Percentiles rank a stretch among this genome's conserved stretches.
These are phyloP conservation scores for Pleurotus tuoliensis DNA, from an alignment of 768 basidiomycete species.

Conservation along the genomic window DNA sequence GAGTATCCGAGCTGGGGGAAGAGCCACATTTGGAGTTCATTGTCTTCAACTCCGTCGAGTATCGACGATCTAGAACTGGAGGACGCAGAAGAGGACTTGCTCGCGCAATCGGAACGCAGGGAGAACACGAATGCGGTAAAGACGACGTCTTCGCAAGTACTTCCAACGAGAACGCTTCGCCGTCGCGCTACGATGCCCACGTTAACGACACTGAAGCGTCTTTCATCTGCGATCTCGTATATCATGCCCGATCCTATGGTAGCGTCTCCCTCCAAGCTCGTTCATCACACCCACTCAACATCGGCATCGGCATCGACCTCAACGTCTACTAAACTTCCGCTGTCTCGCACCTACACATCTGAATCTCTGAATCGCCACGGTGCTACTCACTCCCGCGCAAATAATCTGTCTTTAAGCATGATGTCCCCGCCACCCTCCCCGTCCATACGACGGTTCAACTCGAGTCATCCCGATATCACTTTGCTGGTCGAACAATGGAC, in stretches of 20 bases:
- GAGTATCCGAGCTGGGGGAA: constrained; percentile 53
- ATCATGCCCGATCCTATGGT: constrained; percentile 16
- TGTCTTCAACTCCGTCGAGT: constrained; percentile 14
- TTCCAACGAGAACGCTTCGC: not conserved
- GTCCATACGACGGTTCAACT: constrained; percentile 41
- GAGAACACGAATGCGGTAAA: constrained; percentile 17
- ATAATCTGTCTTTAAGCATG: constrained; percentile 23
- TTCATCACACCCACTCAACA: not conserved
- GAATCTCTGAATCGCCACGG: not conserved
- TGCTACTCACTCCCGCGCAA: constrained; percentile 14
- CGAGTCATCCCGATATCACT: constrained; percentile 56
- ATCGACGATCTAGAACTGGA: constrained; percentile 11
- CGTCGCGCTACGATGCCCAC: constrained; percentile 13
- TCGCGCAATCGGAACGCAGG: constrained; percentile 14
- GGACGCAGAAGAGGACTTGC: constrained; percentile 10
- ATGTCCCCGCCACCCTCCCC: constrained; percentile 40
- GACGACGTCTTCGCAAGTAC: constrained; percentile 13
- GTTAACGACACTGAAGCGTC: constrained; percentile 21
- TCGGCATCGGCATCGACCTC: not conserved
- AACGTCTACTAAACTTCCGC: not conserved
- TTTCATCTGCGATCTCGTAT: constrained; percentile 30
- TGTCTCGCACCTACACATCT: not conserved
- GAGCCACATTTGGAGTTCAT: constrained; percentile 25
- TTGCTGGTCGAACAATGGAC: constrained; percentile 59
- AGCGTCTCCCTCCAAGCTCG: constrained; percentile 11